Base-by-base conservation (phyloP, 2,329 filamentous ascomycete genomes). In the Pezicula radicicola region DNA sequence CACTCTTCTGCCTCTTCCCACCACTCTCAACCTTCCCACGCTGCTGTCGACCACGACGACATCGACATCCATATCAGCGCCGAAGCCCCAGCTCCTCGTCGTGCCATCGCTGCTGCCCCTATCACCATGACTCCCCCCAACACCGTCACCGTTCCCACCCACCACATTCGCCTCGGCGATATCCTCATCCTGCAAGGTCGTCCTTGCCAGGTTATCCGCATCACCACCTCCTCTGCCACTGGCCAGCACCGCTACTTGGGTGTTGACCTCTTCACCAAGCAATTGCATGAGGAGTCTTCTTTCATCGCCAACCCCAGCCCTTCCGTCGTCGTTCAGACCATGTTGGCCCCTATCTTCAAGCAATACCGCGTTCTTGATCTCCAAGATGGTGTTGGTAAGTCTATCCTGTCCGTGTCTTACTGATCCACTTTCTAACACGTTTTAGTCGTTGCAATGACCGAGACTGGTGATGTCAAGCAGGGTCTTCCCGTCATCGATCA, bases 211-310 rank as follows among this genome's bases (percentile, higher is more conserved):
- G 93, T 99, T 75, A 99, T 99, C 82, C 93, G 93, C 73, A 97
- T 99, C 87, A 96, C 91, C 64, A 96, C 92, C 76, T 97, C 93
- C 53, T 83, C 90, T 63, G 93, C 96, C 80, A 99, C 94, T 58
- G 94, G 94, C 74, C 94, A 99, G 85, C 93, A 99, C 87, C 90
- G 94, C 72, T 99, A 97, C 85, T 89, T 99, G 60, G 94, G 94
- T 84, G 94, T 99, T 64, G 94, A 99, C 76, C 89, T 99, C 69
- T 99, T 99, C 90, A 97, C 92, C 83, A 96, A 96, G 84, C 91
- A 97, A 81, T 85, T 99, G 62, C 91, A 97, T 71, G 94, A 99
- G 80, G 94, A 99, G 87, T 96, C 91, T 52, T 93, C 88, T 67
- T 97, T 96, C 79, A 86, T 97, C 78, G 92, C 90, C 77, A 95